phyloP scores from a whole-genome alignment of 352 stramenopile genomes.

The Phytophthora crassamura region DNA sequence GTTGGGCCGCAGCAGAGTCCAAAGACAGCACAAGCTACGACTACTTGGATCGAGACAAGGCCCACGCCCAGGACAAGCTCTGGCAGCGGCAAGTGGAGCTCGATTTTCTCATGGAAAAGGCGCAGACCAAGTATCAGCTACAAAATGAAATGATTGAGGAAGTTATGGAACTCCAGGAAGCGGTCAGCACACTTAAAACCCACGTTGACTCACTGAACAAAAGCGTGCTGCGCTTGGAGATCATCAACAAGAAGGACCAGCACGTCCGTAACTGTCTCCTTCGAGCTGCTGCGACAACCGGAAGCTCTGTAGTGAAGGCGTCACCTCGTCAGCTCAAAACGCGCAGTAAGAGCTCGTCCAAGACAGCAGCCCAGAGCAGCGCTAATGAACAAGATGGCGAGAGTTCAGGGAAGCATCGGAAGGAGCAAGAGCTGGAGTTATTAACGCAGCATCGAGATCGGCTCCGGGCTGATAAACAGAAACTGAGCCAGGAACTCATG shows the following conservation, averaged over 20 bases:
- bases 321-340: conserved; percentile 13
- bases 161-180: conserved; percentile 58
- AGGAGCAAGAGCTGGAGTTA: conserved; percentile 53
- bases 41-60: conserved; percentile 58
- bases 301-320: conserved; percentile 9
- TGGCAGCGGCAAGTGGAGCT: conserved; percentile 53
- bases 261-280: conserved; percentile 64
- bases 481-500: conserved; percentile 33
- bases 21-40: conserved; percentile 37
- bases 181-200: conserved; percentile 44
- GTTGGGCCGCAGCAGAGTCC: conserved; percentile 30
- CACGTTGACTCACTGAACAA: conserved; percentile 51
- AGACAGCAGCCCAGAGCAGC: background rate
- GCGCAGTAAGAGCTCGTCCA: conserved; percentile 9
- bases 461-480: conserved; percentile 47
- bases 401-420: conserved; percentile 16
- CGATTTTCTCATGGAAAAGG: conserved; percentile 64
- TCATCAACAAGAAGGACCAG: conserved; percentile 65
- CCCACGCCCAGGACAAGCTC: conserved; percentile 50
- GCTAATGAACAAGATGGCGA: conserved; percentile 16
- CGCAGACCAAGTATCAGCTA: conserved; percentile 66
- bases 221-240: conserved; percentile 46
- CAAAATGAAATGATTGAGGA: conserved; percentile 60
- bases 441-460: conserved; percentile 41
- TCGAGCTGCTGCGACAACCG: conserved; percentile 25